phyloP scores from a whole-genome alignment of 768 basidiomycete genomes.

The Sarcodon sp. region DNA sequence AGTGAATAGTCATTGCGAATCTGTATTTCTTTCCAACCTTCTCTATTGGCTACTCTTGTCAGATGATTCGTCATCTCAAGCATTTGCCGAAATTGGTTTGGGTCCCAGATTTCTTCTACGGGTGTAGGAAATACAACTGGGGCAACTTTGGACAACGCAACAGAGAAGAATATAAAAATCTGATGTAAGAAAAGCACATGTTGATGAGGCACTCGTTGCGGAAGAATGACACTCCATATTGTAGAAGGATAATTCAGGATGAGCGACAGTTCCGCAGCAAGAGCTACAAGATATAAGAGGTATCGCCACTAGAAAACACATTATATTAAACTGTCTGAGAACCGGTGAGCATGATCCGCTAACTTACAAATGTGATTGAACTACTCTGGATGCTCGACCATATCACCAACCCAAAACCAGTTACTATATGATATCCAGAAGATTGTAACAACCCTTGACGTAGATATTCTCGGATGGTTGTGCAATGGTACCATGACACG shows the following conservation, averaged over 20 bases:
- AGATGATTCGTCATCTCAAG: constrained; percentile 30
- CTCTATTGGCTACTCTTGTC: constrained; percentile 34
- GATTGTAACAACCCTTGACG: constrained; percentile 49
- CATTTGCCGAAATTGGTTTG: constrained; percentile 19
- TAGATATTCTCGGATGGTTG: constrained; percentile 60
- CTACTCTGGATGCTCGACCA: constrained; percentile 51
- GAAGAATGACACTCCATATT: constrained; percentile 30
- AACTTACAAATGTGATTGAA: constrained; percentile 52
- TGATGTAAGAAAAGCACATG: constrained; percentile 71
- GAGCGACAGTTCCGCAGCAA: constrained; percentile 51
- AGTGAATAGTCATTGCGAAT: not conserved
- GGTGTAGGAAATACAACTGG: constrained; percentile 46
- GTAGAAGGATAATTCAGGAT: constrained; percentile 37
- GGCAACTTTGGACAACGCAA: constrained; percentile 58
- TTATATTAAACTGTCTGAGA: not conserved
- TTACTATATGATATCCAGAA: constrained; percentile 53
- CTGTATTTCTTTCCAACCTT: constrained; percentile 24
- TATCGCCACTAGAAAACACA: constrained; percentile 60
- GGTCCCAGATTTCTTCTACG: constrained; percentile 15
- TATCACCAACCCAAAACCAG: constrained; percentile 43
- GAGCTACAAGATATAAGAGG: constrained; percentile 48
- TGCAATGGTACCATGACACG: constrained; percentile 51
- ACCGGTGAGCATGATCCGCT: not conserved
- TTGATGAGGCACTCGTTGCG: constrained; percentile 58
- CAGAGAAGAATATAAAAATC: constrained; percentile 58